Percentiles rank a stretch among this genome's conserved stretches.
These are phyloP conservation scores for Pseudogymnoascus sp. DNA, from an alignment of 2,329 filamentous ascomycete genomes.

Conservation along the genomic window DNA sequence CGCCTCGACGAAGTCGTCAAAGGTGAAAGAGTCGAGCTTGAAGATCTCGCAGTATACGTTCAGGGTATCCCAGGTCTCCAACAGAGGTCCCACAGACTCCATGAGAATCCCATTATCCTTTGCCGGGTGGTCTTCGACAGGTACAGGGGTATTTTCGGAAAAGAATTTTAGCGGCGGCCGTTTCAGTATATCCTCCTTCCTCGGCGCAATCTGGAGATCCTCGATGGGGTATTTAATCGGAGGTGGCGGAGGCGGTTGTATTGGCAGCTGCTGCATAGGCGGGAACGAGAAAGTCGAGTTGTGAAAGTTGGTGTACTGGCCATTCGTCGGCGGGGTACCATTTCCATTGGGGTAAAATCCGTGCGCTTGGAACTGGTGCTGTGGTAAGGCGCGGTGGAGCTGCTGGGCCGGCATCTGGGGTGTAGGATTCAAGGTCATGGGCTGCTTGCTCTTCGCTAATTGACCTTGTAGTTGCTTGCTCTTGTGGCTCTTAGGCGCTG, in stretches of 20 bases:
- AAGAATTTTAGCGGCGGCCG: constrained; percentile 74
- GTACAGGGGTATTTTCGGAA: constrained; percentile 52
- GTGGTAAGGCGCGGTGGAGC: background rate
- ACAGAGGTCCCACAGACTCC: constrained; percentile 72
- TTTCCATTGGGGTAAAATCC: background rate
- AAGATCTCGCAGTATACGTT: constrained; percentile 98
- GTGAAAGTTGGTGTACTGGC: constrained; percentile 30
- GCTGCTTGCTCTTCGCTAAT: constrained; percentile 32
- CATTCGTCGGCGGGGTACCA: constrained; percentile 15
- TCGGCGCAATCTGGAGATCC: constrained; percentile 72
- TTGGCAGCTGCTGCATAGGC: constrained; percentile 26
- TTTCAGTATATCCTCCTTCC: constrained; percentile 43
- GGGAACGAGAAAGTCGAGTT: constrained; percentile 38
- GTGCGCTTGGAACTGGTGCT: background rate
- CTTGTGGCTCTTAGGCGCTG: constrained; percentile 62
- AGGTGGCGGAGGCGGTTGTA: constrained; percentile 47
- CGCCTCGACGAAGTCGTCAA: constrained; percentile 89
- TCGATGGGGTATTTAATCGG: constrained; percentile 92
- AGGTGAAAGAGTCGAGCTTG: constrained; percentile 90
- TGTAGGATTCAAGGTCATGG: constrained; percentile 26
- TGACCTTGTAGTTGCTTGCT: constrained; percentile 40
- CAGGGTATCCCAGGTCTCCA: constrained; percentile 93
- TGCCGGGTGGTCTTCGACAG: constrained; percentile 37
- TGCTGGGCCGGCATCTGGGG: constrained; percentile 16
- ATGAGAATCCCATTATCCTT: constrained; percentile 59